Evolutionary conservation across 805 yeast species (phyloP).

Genomic region (Cyberlindnera galapagoensis): DNA sequence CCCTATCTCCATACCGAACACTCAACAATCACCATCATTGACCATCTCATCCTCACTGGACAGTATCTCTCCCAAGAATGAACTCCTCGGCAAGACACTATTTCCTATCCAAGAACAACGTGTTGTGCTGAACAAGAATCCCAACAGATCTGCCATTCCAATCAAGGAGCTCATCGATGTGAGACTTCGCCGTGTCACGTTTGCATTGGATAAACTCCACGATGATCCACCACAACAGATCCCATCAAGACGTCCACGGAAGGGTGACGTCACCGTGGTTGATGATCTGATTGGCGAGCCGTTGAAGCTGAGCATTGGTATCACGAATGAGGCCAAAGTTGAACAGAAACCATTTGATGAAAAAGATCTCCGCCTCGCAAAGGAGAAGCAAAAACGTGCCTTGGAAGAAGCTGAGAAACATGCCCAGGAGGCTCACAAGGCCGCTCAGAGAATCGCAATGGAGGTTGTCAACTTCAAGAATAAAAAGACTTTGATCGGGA

Average conservation of each 20-base stretch:
- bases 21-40: not conserved
- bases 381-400: slow-evolving; percentile 51
- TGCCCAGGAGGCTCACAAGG: slow-evolving; percentile 68
- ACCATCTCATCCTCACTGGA: slow-evolving; percentile 8
- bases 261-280: slow-evolving; percentile 70
- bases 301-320: slow-evolving; percentile 61
- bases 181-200: slow-evolving; percentile 58
- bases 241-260: slow-evolving; percentile 76
- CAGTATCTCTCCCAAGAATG: slow-evolving; percentile 10
- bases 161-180: slow-evolving; percentile 24
- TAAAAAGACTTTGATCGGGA: slow-evolving; percentile 14
- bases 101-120: slow-evolving; percentile 20
- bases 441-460: slow-evolving; percentile 62
- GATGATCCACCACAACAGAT: slow-evolving; percentile 92
- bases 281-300: slow-evolving; percentile 58
- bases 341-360: slow-evolving; percentile 20
- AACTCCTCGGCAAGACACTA: slow-evolving; percentile 3
- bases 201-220: slow-evolving; percentile 66
- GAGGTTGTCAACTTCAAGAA: slow-evolving; percentile 49
- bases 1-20: slow-evolving; percentile 16
- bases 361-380: slow-evolving; percentile 46
- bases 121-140: slow-evolving; percentile 39
- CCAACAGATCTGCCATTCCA: slow-evolving; percentile 31
- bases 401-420: slow-evolving; percentile 60
- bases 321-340: slow-evolving; percentile 38